Base-by-base conservation (phyloP, 495 filamentous ascomycete genomes). In the Daldinia caldariorum region DNA sequence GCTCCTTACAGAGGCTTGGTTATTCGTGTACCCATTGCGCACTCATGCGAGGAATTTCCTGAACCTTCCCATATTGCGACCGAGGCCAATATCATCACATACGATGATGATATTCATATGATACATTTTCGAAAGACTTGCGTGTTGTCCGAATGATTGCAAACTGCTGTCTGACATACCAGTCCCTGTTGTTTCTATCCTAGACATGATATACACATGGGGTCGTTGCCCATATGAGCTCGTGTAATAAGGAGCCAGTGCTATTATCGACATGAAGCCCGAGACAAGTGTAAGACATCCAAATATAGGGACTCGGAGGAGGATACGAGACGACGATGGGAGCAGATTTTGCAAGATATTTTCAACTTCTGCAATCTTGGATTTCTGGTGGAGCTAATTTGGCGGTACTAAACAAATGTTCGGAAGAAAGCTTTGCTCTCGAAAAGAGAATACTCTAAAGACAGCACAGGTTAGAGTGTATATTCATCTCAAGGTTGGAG, bases 201-300 rank as follows among this genome's bases (percentile, higher is more conserved):
- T 58, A 51, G 6, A 37, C 62, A 10, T 62, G 20, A 32, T 53
- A 38, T 58, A 54, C 62, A 62, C 58, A 51, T 49, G 68, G 68
- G 38, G 62, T 53, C 35, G 61, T 56, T 62, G 13, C 10, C 43
- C 41, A 31, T 35, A 53, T 39, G 61, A 14, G 37, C 16, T 41
- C 54, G 45, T 45, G 45, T 38, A 41, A 58, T 35, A 26, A 54
- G 29, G 2, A 50, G 37, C 1, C 18, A 22, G 3, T 31, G 35
- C 61, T 49, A 49, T 59, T 41, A 50, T 66, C 51, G 38, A 41
- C 53, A 32, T 34, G 22, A 57, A 32, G 29, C 58, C 35, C 63
- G 58, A 74, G 74, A 74, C 71, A 76, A 49, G 35, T 31, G 35
- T 71, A 62, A 74, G 74, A 76, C 65, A 74, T 69, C 64, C 61